These are phyloP conservation scores for Fusarium sublunatum DNA, from an alignment of 2,329 filamentous ascomycete genomes.

Conservation along the genomic window DNA sequence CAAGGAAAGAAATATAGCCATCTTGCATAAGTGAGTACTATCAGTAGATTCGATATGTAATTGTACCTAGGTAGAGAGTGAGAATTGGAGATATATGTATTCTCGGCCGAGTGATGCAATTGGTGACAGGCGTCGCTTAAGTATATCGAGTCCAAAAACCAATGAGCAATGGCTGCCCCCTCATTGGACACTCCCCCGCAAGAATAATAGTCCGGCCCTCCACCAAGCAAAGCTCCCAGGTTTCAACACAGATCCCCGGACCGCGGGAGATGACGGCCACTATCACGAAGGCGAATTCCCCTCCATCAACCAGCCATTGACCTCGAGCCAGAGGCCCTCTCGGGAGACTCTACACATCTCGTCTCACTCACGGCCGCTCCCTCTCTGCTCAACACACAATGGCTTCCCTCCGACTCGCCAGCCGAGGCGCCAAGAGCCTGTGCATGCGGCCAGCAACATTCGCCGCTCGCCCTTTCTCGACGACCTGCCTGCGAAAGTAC, in stretches of 20 bases:
- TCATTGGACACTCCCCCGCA: conserved; percentile 49
- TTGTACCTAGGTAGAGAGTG: no score
- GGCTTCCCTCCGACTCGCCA: conserved; percentile 79
- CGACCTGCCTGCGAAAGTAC: conserved; percentile 70
- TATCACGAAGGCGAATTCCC: conserved; percentile 48
- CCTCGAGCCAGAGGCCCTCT: conserved; percentile 51
- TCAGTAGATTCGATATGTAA: no score
- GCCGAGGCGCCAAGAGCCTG: conserved; percentile 75
- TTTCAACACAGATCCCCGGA: conserved; percentile 44
- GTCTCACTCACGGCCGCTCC: conserved; percentile 46
- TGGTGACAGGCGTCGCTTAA: conserved; percentile 12
- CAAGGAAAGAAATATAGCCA: no score
- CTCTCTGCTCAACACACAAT: conserved; percentile 60
- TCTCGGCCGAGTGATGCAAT: conserved; percentile 19
- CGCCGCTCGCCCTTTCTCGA: conserved; percentile 71
- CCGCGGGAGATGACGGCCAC: conserved; percentile 50
- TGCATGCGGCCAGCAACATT: conserved; percentile 62
- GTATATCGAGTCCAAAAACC: conserved; percentile 23
- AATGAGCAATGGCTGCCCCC: conserved; percentile 44
- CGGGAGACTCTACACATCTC: conserved; percentile 48
- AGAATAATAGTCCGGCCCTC: conserved; percentile 50
- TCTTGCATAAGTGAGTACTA: no score
- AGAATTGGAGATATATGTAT: no score
- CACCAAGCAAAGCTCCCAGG: conserved; percentile 48
- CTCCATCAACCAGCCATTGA: conserved; percentile 51